These are phyloP conservation scores for Metschnikowia dekortorum DNA, from an alignment of 805 yeast genomes.

Conservation along the genomic window DNA sequence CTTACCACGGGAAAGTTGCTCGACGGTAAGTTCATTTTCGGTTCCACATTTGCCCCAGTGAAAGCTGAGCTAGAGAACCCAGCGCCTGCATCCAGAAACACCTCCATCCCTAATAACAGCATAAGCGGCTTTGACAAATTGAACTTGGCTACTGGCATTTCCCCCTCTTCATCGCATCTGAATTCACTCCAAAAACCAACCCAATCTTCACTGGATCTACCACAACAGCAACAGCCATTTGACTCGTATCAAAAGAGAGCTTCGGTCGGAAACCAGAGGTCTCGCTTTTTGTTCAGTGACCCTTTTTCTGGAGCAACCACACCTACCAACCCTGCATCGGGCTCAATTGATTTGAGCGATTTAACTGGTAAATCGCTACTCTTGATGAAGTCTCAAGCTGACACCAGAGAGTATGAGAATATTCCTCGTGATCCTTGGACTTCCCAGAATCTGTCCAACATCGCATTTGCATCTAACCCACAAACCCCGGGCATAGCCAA, in stretches of 20 bases:
- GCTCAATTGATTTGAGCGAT: conserved; percentile 32
- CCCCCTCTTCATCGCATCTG: conserved; percentile 28
- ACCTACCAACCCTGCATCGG: conserved; percentile 15
- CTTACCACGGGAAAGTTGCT: conserved; percentile 37
- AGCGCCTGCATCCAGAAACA: conserved; percentile 14
- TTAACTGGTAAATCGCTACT: conserved; percentile 40
- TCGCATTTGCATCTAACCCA: conserved; percentile 28
- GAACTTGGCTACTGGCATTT: conserved; percentile 26
- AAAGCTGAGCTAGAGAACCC: conserved; percentile 32
- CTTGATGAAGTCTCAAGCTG: conserved; percentile 44
- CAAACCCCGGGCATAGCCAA: conserved; percentile 34
- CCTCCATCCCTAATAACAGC: conserved; percentile 10
- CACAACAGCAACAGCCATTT: conserved; percentile 10
- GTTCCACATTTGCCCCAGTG: conserved; percentile 31
- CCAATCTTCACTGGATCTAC: conserved; percentile 2
- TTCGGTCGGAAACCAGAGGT: conserved; percentile 53
- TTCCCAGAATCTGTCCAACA: conserved; percentile 10
- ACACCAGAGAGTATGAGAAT: conserved; percentile 44
- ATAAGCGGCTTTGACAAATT: conserved; percentile 21
- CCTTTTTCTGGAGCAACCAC: conserved; percentile 36
- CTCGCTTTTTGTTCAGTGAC: conserved; percentile 68
- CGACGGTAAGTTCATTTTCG: conserved; percentile 39
- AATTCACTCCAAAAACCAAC: conserved; percentile 7
- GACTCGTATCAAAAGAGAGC: conserved; percentile 46
- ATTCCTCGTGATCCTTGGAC: conserved; percentile 47